Conservation (phyloP, 192 early-diverging fungal species). For the Cetraspora pellucida region DNA sequence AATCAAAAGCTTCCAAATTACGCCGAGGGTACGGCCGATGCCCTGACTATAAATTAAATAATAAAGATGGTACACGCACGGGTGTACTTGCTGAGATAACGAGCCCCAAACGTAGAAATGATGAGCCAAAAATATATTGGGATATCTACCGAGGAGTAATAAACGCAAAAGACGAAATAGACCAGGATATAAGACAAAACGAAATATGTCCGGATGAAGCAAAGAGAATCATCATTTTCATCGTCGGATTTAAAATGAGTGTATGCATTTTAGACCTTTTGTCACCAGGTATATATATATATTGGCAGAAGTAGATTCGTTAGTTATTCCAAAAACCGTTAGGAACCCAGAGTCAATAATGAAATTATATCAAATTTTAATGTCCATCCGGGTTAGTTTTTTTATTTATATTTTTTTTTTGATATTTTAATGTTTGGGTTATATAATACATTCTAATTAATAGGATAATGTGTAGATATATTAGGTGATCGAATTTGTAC, state of each 20-base stretch:
- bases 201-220: neutral
- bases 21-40: neutral
- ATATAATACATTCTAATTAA: neutral
- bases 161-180: neutral
- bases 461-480: neutral
- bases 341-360: neutral
- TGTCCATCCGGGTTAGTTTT: neutral
- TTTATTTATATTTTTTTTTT: neutral
- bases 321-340: neutral
- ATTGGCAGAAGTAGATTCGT: conserved; percentile 1
- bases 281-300: conserved; percentile 1
- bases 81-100: neutral
- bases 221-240: conserved; percentile 1
- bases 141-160: conserved; percentile 3
- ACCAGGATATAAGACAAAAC: neutral
- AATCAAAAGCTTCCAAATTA: neutral
- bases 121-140: neutral
- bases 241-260: neutral
- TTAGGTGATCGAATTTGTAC: neutral
- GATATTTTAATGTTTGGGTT: neutral
- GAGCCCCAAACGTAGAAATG: neutral
- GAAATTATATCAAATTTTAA: conserved; percentile 17
- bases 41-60: conserved; percentile 9
- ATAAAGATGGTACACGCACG: neutral
- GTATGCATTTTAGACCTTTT: neutral